phyloP scores from a whole-genome alignment of 1,284 basidiomycete species.

The Meira nashicola region DNA sequence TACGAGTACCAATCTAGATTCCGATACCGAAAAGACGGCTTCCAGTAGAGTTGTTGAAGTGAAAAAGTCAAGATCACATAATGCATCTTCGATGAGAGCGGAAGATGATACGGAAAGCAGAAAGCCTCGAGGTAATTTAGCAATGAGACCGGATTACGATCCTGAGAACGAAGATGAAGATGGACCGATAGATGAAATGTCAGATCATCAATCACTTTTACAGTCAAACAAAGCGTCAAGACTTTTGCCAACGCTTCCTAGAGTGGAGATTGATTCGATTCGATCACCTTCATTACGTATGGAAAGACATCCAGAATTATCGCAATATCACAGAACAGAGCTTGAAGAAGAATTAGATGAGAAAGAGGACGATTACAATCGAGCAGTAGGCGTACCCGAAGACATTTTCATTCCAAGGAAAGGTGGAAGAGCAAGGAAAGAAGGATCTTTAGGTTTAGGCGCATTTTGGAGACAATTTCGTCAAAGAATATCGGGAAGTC shows the following conservation, averaged over 20 bases:
- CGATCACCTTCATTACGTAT: neutral
- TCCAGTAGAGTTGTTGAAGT: neutral
- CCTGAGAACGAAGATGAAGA: constrained; percentile 9
- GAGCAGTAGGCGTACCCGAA: neutral
- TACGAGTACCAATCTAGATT: neutral
- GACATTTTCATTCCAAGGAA: constrained; percentile 4
- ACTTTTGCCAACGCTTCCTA: neutral
- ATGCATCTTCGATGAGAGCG: too few species aligned
- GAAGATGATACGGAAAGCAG: neutral
- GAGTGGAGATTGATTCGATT: neutral
- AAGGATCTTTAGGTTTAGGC: constrained; percentile 1
- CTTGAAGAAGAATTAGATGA: neutral
- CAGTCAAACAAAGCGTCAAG: neutral
- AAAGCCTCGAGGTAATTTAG: constrained; percentile 2
- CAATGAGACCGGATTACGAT: constrained; percentile 7
- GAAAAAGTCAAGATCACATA: neutral
- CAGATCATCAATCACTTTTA: neutral
- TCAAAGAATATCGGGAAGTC: neutral
- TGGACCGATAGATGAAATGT: neutral
- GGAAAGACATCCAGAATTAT: constrained; percentile 4
- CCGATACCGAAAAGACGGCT: neutral
- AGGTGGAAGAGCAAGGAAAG: constrained; percentile 9
- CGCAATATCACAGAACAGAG: constrained; percentile 1
- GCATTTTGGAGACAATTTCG: constrained; percentile 7
- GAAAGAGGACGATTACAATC: neutral